These are phyloP conservation scores for Glarea lozoyensis DNA, from an alignment of 495 filamentous ascomycete genomes.

Conservation along the genomic window DNA sequence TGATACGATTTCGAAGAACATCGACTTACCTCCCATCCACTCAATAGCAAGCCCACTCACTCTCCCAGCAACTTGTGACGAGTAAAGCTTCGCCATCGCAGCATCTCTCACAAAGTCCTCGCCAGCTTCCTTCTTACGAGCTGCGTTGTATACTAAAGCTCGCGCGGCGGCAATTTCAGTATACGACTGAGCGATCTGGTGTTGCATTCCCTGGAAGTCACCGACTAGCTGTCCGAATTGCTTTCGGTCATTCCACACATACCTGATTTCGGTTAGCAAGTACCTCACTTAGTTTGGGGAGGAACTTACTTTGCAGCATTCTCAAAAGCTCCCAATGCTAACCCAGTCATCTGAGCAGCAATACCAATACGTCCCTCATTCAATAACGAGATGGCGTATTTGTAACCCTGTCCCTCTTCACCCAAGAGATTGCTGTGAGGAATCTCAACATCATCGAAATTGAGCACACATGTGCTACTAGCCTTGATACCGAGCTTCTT, in stretches of 20 bases:
- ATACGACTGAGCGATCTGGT: slow-evolving; percentile 94
- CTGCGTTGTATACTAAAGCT: slow-evolving; percentile 91
- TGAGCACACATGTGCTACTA: slow-evolving; percentile 92
- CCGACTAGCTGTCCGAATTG: slow-evolving; percentile 93
- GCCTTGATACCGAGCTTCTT: slow-evolving; percentile 97
- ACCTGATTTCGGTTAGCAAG: slow-evolving; percentile 32
- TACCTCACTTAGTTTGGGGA: neutral
- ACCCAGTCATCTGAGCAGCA: slow-evolving; percentile 96
- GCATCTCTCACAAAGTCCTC: slow-evolving; percentile 91
- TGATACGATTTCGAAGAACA: slow-evolving; percentile 21
- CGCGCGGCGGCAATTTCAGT: slow-evolving; percentile 88
- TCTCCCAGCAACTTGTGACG: slow-evolving; percentile 83
- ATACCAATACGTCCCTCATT: slow-evolving; percentile 98
- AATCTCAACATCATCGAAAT: slow-evolving; percentile 93
- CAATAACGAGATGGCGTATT: slow-evolving; percentile 91
- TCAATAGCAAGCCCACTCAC: slow-evolving; percentile 84
- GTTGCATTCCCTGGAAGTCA: slow-evolving; percentile 98
- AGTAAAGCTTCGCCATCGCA: slow-evolving; percentile 96
- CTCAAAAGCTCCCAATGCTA: slow-evolving; percentile 91
- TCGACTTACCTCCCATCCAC: slow-evolving; percentile 98
- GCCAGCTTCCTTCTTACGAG: slow-evolving; percentile 95
- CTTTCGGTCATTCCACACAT: slow-evolving; percentile 94
- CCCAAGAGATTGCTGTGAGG: slow-evolving; percentile 82
- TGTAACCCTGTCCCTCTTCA: slow-evolving; percentile 86
- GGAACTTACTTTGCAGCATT: slow-evolving; percentile 72